These are phyloP conservation scores for Aspergillus puulaauensis DNA, from an alignment of 2,329 filamentous ascomycete genomes.

Conservation along the genomic window DNA sequence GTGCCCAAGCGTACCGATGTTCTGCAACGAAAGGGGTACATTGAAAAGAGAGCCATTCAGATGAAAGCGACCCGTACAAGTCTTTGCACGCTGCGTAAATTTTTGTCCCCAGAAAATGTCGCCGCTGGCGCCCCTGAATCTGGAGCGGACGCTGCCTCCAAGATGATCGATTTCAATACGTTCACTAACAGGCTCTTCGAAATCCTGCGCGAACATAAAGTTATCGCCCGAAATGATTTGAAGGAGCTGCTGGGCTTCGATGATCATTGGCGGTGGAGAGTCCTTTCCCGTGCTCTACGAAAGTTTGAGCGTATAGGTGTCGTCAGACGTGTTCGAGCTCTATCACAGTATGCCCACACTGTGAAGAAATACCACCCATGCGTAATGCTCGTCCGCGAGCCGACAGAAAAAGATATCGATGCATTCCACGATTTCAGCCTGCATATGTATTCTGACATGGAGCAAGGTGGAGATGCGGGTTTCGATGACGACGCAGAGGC, in stretches of 20 bases:
- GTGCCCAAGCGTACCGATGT: constrained; percentile 61
- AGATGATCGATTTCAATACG: constrained; percentile 49
- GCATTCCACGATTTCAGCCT: constrained; percentile 39
- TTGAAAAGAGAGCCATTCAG: constrained; percentile 55
- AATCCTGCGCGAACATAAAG: constrained; percentile 49
- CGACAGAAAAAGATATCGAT: constrained; percentile 39
- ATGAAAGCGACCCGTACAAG: constrained; percentile 54
- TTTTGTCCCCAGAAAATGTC: constrained; percentile 28
- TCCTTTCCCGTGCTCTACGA: constrained; percentile 44
- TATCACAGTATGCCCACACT: constrained; percentile 40
- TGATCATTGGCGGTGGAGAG: constrained; percentile 39
- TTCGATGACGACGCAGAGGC: constrained; percentile 37
- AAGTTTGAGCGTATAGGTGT: constrained; percentile 49
- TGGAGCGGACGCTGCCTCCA: constrained; percentile 18
- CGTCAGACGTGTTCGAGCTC: constrained; percentile 43
- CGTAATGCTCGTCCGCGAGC: constrained; percentile 45
- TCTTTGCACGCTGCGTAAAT: constrained; percentile 55
- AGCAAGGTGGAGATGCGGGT: constrained; percentile 29
- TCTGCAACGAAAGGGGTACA: constrained; percentile 60
- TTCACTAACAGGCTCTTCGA: constrained; percentile 51
- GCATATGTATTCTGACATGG: constrained; percentile 26
- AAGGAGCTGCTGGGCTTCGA: constrained; percentile 47
- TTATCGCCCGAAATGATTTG: constrained; percentile 55
- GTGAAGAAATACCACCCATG: constrained; percentile 40
- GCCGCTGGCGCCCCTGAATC: constrained; percentile 13